Percentiles rank a stretch among this genome's conserved stretches.
Conservation (phyloP, 2,329 filamentous ascomycete genomes). For the Chaetomiaceae sp. region DNA sequence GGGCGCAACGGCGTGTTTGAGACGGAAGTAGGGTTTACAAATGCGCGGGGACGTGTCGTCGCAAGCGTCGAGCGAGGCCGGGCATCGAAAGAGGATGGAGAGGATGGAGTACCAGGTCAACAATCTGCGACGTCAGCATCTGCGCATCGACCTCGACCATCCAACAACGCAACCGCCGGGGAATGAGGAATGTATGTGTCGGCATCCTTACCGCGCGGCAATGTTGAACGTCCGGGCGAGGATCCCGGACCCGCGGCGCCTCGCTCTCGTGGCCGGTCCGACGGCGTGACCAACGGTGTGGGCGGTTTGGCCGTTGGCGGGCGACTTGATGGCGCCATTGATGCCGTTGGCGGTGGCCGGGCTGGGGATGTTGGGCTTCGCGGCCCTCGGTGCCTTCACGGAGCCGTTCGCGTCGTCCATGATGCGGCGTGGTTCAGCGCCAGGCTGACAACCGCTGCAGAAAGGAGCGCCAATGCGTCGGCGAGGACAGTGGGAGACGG, state of each 20-base stretch:
- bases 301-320: constrained; percentile 32
- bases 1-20: constrained; percentile 60
- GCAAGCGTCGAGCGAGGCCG: constrained; percentile 61
- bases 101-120: constrained; percentile 81
- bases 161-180: background rate
- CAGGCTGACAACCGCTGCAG: constrained; percentile 21
- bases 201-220: constrained; percentile 47
- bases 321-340: constrained; percentile 28
- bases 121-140: constrained; percentile 47
- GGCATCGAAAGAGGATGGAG: constrained; percentile 78
- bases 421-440: constrained; percentile 21
- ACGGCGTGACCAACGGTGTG: constrained; percentile 26
- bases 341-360: constrained; percentile 11
- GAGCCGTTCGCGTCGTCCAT: constrained; percentile 25
- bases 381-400: constrained; percentile 14
- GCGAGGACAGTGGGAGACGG: no score
- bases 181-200: no score
- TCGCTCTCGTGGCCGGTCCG: constrained; percentile 29
- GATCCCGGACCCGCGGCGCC: constrained; percentile 28
- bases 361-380: no score
- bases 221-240: constrained; percentile 42
- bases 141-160: background rate
- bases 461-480: constrained; percentile 9
- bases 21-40: constrained; percentile 75
- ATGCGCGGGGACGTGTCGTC: constrained; percentile 66